phyloP scores from a whole-genome alignment of 2,329 filamentous ascomycete genomes.

The Neofusicoccum cordaticola region DNA sequence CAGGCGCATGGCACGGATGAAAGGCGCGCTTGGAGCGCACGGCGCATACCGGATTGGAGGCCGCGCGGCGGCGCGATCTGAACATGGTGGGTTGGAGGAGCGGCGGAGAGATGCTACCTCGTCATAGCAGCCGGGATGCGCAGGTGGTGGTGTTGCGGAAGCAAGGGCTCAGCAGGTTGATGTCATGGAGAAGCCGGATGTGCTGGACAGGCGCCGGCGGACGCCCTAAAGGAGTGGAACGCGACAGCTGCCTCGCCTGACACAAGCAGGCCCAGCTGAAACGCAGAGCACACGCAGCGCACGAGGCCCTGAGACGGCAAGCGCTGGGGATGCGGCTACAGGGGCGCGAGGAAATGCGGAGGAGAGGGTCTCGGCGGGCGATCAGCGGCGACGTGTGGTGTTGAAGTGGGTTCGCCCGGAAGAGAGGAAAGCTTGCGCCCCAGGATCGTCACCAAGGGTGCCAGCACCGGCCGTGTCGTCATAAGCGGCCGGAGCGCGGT shows the following conservation, averaged over 20 bases:
- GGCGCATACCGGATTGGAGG: conserved; percentile 34
- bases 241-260: conserved; percentile 1
- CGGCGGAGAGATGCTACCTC: not conserved
- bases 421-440: conserved; percentile 3
- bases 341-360: conserved; percentile 3
- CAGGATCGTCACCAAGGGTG: conserved; percentile 12
- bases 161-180: conserved; percentile 16
- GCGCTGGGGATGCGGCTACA: not conserved
- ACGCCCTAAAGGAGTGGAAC: conserved; percentile 9
- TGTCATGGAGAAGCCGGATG: conserved; percentile 17
- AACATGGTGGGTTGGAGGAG: conserved; percentile 27
- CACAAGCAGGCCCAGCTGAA: conserved; percentile 7
- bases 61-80: conserved; percentile 27
- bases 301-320: not conserved
- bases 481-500: conserved; percentile 6
- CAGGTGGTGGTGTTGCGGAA: conserved; percentile 1
- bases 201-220: conserved; percentile 7
- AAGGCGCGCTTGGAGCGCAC: conserved; percentile 28
- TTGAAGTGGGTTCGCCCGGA: conserved; percentile 12
- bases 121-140: conserved; percentile 11
- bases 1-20: not conserved
- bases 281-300: conserved; percentile 3
- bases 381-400: conserved; percentile 15
- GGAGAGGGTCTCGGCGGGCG: conserved; percentile 12
- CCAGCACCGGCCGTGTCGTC: conserved; percentile 8